phyloP scores from a whole-genome alignment of 345 rosid species.

The Rhodamnia argentea region DNA sequence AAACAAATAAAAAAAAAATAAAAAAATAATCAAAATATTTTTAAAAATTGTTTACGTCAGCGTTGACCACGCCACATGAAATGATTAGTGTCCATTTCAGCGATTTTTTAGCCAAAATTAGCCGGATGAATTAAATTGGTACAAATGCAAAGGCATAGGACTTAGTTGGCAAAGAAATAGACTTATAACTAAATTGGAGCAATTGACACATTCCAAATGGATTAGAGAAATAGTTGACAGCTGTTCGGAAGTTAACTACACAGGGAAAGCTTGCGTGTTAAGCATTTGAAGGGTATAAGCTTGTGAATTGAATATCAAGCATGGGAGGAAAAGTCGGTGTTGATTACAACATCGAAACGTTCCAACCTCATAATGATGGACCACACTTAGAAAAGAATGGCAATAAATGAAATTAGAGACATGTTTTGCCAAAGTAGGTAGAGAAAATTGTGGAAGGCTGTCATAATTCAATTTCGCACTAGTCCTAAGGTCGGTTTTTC shows the following conservation, averaged over 20 bases:
- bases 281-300: neutral
- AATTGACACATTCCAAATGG: neutral
- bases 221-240: neutral
- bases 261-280: neutral
- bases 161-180: too few species aligned
- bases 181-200: too few species aligned
- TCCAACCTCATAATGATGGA: neutral
- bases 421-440: neutral
- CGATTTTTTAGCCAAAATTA: too few species aligned
- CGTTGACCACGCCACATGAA: rapidly evolving
- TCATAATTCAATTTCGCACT: neutral
- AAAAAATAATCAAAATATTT: too few species aligned
- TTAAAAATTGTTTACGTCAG: too few species aligned
- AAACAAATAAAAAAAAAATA: too few species aligned
- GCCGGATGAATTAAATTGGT: too few species aligned
- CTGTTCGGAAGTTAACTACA: neutral
- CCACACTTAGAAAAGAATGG: neutral
- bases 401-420: neutral
- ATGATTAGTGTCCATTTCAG: rapidly evolving
- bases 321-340: neutral
- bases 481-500: neutral
- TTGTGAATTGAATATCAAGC: neutral
- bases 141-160: too few species aligned
- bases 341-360: neutral
- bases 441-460: neutral